Percentiles rank a stretch among this genome's conserved stretches.
Evolutionary conservation across 208 protist species (phyloP).

Genomic region (Leishmania lainsoni): DNA sequence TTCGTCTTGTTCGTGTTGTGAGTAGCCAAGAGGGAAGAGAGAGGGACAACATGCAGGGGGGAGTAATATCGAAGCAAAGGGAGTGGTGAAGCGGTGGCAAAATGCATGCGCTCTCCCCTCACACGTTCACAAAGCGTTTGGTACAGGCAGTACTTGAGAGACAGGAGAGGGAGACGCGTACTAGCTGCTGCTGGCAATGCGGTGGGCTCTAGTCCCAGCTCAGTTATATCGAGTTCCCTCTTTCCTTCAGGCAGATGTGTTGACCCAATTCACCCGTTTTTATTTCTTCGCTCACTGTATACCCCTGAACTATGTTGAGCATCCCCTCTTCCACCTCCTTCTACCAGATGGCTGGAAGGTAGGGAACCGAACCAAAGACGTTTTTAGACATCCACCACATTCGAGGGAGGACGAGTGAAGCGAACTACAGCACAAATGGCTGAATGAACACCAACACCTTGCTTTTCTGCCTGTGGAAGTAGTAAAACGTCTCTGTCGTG

Average conservation of each 20-base stretch:
- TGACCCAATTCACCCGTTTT: background rate
- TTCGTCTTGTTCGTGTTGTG: background rate
- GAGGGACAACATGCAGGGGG: background rate
- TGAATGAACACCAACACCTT: background rate
- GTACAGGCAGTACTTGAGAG: background rate
- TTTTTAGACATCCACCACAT: background rate
- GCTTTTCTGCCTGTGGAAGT: background rate
- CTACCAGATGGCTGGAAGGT: background rate
- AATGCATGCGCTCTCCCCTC: background rate
- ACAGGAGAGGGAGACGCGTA: background rate
- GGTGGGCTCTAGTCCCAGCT: background rate
- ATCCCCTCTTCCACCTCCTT: background rate
- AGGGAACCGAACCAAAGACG: background rate
- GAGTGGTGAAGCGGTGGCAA: background rate
- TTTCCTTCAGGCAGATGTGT: background rate
- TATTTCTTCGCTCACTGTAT: background rate
- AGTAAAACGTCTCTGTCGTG: background rate
- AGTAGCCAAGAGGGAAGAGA: background rate
- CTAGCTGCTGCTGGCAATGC: background rate
- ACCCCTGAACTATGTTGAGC: background rate
- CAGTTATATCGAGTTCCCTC: background rate
- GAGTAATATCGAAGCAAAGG: background rate
- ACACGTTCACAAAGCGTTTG: background rate
- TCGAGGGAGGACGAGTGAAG: background rate
- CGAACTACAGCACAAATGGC: background rate